Conservation (phyloP, 2,329 filamentous ascomycete genomes). For the Fusarium kyushuense region DNA sequence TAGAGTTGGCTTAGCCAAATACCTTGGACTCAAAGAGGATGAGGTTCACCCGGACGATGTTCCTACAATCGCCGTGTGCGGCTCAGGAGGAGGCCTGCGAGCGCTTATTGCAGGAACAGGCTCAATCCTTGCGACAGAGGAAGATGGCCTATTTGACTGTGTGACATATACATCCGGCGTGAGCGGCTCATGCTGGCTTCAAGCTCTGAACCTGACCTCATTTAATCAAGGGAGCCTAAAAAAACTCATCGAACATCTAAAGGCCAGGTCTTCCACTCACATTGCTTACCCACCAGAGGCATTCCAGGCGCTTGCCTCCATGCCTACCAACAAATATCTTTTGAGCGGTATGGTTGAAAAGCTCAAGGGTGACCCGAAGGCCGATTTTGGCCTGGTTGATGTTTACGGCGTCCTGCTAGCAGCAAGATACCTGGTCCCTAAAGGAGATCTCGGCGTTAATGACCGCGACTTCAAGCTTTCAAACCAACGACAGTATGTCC, state of each 20-base stretch:
- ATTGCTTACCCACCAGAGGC: slow-evolving; percentile 93
- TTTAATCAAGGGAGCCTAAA: slow-evolving; percentile 76
- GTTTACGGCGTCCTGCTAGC: slow-evolving; percentile 90
- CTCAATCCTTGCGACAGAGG: slow-evolving; percentile 84
- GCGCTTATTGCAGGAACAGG: slow-evolving; percentile 92
- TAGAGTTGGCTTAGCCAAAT: slow-evolving; percentile 80
- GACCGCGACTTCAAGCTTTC: slow-evolving; percentile 90
- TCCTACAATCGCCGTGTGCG: slow-evolving; percentile 92
- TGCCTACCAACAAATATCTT: slow-evolving; percentile 93
- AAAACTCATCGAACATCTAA: slow-evolving; percentile 84
- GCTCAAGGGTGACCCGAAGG: slow-evolving; percentile 76
- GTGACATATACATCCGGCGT: slow-evolving; percentile 95
- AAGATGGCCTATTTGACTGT: slow-evolving; percentile 93
- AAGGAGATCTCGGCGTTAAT: slow-evolving; percentile 79
- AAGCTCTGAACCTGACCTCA: slow-evolving; percentile 82
- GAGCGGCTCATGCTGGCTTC: slow-evolving; percentile 95
- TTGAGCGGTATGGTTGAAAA: slow-evolving; percentile 92
- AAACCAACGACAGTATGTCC: slow-evolving; percentile 81
- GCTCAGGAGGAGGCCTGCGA: slow-evolving; percentile 89
- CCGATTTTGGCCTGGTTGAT: slow-evolving; percentile 91
- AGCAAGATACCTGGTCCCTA: slow-evolving; percentile 83
- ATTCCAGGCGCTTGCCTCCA: slow-evolving; percentile 82
- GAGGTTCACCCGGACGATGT: slow-evolving; percentile 95
- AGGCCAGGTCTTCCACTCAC: slow-evolving; percentile 84
- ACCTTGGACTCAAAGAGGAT: slow-evolving; percentile 80